Conservation (phyloP, 1,284 basidiomycete genomes). For the Wolfiporia cocos region DNA sequence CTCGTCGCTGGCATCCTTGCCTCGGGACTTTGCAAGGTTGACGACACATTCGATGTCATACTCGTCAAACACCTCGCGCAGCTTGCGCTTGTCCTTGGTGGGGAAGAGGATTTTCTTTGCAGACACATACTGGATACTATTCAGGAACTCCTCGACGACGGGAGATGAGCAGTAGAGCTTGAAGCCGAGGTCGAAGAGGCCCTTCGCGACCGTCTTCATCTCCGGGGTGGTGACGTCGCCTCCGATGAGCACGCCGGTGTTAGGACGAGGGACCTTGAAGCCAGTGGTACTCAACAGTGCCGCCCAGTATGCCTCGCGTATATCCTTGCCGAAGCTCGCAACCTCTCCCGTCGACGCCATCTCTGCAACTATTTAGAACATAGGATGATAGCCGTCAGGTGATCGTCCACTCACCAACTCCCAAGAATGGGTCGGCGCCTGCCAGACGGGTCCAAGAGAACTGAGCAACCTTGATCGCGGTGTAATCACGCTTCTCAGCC, state of each 20-base stretch:
- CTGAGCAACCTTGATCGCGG: conserved; percentile 96
- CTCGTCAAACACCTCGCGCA: conserved; percentile 91
- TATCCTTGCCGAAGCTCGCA: conserved; percentile 92
- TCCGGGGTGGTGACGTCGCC: conserved; percentile 83
- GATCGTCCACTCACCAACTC: conserved; percentile 66
- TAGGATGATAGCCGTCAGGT: conserved; percentile 1
- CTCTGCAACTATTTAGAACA: conserved; percentile 40
- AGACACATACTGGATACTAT: conserved; percentile 71
- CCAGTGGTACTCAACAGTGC: conserved; percentile 85
- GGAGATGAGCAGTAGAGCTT: conserved; percentile 87
- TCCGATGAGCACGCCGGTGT: conserved; percentile 83
- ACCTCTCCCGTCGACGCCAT: conserved; percentile 99
- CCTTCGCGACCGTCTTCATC: conserved; percentile 75
- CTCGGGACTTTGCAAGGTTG: conserved; percentile 86
- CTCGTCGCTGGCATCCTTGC: conserved; percentile 78
- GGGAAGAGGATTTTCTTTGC: conserved; percentile 96
- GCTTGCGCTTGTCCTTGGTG: conserved; percentile 92
- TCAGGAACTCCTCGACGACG: conserved; percentile 80
- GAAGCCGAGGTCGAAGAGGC: conserved; percentile 78
- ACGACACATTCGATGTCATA: conserved; percentile 95
- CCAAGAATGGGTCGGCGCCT: conserved; percentile 95
- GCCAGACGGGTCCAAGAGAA: conserved; percentile 97
- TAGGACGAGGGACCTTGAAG: conserved; percentile 81
- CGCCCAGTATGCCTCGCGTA: conserved; percentile 97
- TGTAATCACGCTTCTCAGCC: conserved; percentile 87